These are phyloP conservation scores for Pleodorina starrii DNA, from an alignment of 139 green algal genomes.

Conservation along the genomic window DNA sequence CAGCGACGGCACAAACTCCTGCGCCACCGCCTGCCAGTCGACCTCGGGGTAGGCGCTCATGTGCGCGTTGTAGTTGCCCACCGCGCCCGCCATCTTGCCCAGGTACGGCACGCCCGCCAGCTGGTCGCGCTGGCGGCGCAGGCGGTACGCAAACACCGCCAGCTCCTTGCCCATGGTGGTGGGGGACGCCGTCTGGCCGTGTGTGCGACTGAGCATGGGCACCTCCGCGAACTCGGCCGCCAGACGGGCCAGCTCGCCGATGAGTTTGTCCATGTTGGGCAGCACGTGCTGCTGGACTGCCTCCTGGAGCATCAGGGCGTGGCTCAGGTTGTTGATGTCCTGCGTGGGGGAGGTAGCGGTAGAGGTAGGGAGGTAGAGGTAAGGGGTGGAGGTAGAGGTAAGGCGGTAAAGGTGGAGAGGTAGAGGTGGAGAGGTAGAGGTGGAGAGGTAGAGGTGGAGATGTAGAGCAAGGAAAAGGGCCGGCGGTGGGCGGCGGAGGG, in stretches of 20 bases:
- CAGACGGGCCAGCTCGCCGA: slow-evolving; percentile 78
- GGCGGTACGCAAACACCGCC: slow-evolving; percentile 93
- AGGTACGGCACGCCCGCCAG: slow-evolving; percentile 75
- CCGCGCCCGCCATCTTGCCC: slow-evolving; percentile 97
- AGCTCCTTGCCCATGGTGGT: slow-evolving; percentile 99
- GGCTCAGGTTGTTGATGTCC: slow-evolving; percentile 99
- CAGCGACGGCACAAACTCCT: slow-evolving; percentile 41
- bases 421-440: no score
- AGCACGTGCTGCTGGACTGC: slow-evolving; percentile 84
- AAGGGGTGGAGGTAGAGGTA: no score
- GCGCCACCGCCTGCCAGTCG: slow-evolving; percentile 90
- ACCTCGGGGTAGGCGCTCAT: slow-evolving; percentile 95
- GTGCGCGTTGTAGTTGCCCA: slow-evolving; percentile 99
- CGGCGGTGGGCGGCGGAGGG: no score
- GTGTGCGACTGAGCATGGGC: slow-evolving; percentile 96
- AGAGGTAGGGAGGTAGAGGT: no score
- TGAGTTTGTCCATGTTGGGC: slow-evolving; percentile 92
- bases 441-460: no score
- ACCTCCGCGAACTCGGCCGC: slow-evolving; percentile 87
- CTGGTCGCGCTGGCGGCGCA: slow-evolving; percentile 78
- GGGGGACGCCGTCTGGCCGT: slow-evolving; percentile 97
- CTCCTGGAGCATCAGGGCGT: slow-evolving; percentile 97
- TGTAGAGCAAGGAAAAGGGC: no score
- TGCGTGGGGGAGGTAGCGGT: no score
- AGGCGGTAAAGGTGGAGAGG: no score